Evolutionary conservation across 305 asterid genomes (phyloP).

Genomic region (Fraxinus greggii): DNA sequence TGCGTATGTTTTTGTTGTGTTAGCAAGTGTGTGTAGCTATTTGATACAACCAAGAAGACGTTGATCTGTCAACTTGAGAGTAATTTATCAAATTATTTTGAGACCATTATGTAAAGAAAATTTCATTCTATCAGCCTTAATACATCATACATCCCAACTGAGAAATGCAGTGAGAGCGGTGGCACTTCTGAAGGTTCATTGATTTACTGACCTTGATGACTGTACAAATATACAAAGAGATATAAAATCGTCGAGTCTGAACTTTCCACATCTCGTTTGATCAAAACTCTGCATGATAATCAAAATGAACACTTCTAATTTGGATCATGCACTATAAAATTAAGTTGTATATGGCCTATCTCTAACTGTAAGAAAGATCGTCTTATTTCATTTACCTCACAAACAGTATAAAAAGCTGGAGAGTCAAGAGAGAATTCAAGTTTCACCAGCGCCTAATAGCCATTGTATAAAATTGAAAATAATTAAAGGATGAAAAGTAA

Average conservation of each 20-base stretch:
- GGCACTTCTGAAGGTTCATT: background rate
- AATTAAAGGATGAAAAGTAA: constrained; percentile 9
- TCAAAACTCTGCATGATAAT: constrained; percentile 65
- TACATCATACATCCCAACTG: background rate
- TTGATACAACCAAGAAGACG: background rate
- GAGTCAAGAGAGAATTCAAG: constrained; percentile 71
- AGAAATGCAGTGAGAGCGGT: constrained; percentile 7
- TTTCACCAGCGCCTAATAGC: constrained; percentile 64
- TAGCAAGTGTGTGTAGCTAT: background rate
- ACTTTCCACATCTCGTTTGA: constrained; percentile 59
- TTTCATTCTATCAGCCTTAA: background rate
- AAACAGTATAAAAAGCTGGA: constrained; percentile 76
- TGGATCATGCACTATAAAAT: constrained; percentile 15
- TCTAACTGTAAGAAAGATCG: background rate
- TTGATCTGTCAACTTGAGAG: background rate
- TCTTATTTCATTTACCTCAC: constrained; percentile 57
- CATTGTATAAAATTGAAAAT: constrained; percentile 17
- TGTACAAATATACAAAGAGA: constrained; percentile 80
- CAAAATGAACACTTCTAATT: constrained; percentile 16
- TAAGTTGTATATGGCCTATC: background rate
- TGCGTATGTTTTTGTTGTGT: background rate
- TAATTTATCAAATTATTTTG: background rate
- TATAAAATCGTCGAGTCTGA: constrained; percentile 73
- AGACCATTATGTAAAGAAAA: background rate
- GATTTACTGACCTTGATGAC: constrained; percentile 59